A percentile compares a stretch with the other conserved stretches of the same genome.
Evolutionary conservation across 1,284 basidiomycete species (phyloP).

Genomic region (Ceratobasidium papillatum): DNA sequence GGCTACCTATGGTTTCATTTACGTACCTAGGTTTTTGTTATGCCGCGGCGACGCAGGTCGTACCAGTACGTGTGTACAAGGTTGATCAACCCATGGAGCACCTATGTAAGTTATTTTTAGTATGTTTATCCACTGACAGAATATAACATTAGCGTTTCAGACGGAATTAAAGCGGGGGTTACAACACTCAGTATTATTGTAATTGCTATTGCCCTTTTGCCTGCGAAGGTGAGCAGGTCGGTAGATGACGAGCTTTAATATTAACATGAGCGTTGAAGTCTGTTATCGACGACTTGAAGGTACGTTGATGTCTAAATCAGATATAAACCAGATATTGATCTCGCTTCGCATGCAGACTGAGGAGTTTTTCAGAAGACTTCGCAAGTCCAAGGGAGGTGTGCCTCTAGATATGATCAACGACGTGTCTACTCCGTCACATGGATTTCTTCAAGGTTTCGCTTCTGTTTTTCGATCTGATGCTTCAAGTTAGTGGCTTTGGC

Average conservation of each 20-base stretch:
- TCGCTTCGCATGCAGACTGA: not conserved
- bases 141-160: not conserved
- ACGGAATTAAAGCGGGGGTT: conserved; percentile 24
- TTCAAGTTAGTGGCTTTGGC: not conserved
- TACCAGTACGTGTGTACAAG: conserved; percentile 12
- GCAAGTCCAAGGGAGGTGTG: not conserved
- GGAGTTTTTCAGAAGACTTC: conserved; percentile 32
- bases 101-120: conserved; percentile 17
- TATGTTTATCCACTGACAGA: not conserved
- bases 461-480: conserved; percentile 6
- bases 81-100: conserved; percentile 13
- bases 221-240: not conserved
- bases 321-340: not conserved
- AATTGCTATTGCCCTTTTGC: conserved; percentile 18
- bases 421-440: conserved; percentile 31
- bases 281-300: conserved; percentile 53
- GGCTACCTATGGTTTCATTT: conserved; percentile 4
- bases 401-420: conserved; percentile 13
- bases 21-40: conserved; percentile 24
- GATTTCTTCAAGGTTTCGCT: not conserved
- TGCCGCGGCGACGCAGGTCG: conserved; percentile 14
- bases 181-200: conserved; percentile 32
- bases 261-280: not conserved
- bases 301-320: too few relatives aligned
- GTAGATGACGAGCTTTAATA: too few relatives aligned